Percentiles rank a stretch among this genome's conserved stretches.
These are phyloP conservation scores for Erigeron canadensis DNA, from an alignment of 129 eudicot genomes.

Conservation along the genomic window DNA sequence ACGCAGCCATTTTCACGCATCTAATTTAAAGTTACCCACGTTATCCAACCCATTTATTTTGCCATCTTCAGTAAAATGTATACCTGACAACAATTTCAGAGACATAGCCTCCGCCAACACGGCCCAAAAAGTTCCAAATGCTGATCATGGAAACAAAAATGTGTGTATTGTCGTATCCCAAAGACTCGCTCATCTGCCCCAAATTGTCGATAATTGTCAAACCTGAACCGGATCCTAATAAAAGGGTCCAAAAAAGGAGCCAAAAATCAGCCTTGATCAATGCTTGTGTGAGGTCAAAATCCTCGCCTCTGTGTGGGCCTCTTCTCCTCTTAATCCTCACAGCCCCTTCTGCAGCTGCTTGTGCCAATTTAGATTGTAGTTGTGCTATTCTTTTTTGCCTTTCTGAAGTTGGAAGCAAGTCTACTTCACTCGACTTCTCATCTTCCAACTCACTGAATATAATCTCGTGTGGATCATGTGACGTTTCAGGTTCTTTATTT, in stretches of 20 bases:
- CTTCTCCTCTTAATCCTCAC: conserved; percentile 80
- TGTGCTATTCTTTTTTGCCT: conserved; percentile 79
- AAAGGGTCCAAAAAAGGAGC: conserved; percentile 81
- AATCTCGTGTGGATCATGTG: conserved; percentile 61
- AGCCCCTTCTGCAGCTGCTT: conserved; percentile 99
- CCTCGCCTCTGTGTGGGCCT: conserved; percentile 97
- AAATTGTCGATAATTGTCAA: conserved; percentile 91
- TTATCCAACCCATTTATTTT: neutral
- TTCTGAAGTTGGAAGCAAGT: conserved; percentile 73
- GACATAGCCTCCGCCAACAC: conserved; percentile 95
- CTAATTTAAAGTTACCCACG: neutral
- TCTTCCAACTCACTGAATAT: conserved; percentile 96
- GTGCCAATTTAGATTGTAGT: conserved; percentile 70
- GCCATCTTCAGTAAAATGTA: neutral
- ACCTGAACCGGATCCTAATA: conserved; percentile 95
- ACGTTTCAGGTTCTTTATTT: conserved; percentile 38
- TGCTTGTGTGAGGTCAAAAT: conserved; percentile 86
- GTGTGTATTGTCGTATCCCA: conserved; percentile 82
- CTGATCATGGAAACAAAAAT: conserved; percentile 97
- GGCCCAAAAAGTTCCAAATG: conserved; percentile 97
- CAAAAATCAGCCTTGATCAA: conserved; percentile 94
- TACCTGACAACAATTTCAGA: conserved; percentile 92
- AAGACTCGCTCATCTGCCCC: conserved; percentile 95
- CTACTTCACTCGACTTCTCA: conserved; percentile 73
- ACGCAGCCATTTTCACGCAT: neutral